phyloP scores from a whole-genome alignment of 2,329 filamentous ascomycete genomes.

The Domatiomyces globalis region DNA sequence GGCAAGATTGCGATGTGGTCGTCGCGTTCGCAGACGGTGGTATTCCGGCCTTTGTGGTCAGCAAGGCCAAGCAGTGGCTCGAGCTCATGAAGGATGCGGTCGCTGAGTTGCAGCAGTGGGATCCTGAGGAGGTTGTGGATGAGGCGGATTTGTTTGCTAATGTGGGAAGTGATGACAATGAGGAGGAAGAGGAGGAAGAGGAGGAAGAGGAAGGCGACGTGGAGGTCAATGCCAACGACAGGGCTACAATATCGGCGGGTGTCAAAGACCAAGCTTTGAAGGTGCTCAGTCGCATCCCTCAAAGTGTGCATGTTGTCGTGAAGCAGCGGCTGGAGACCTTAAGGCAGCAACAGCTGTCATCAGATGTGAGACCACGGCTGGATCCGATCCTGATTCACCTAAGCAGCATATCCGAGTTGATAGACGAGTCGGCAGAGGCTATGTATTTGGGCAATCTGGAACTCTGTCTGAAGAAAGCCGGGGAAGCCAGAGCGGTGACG shows the following conservation, averaged over 20 bases:
- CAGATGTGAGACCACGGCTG: slow-evolving; percentile 19
- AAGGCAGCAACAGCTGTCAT: slow-evolving; percentile 2
- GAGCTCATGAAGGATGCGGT: slow-evolving; percentile 70
- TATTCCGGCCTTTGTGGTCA: slow-evolving; percentile 53
- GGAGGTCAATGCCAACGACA: slow-evolving; percentile 6
- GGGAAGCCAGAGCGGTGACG: slow-evolving; percentile 14
- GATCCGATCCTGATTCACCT: slow-evolving; percentile 25
- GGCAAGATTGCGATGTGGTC: slow-evolving; percentile 68
- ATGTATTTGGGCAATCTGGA: slow-evolving; percentile 30
- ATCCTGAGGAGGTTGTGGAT: slow-evolving; percentile 53
- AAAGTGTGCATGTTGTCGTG: slow-evolving; percentile 31
- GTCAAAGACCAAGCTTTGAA: slow-evolving; percentile 30
- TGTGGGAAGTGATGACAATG: slow-evolving; percentile 22
- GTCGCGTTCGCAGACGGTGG: slow-evolving; percentile 50
- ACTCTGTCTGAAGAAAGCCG: slow-evolving; percentile 16
- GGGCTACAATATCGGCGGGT: slow-evolving; percentile 24
- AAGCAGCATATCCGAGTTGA: slow-evolving; percentile 26
- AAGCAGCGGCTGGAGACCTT: slow-evolving; percentile 28
- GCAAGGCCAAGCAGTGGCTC: slow-evolving; percentile 58
- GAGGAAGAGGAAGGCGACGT: slow-evolving; percentile 10
- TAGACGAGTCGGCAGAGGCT: slow-evolving; percentile 34
- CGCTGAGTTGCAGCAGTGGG: slow-evolving; percentile 78
- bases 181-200: slow-evolving; percentile 13
- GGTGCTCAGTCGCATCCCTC: slow-evolving; percentile 29
- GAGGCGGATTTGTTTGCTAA: slow-evolving; percentile 29